phyloP scores from a whole-genome alignment of 2,329 filamentous ascomycete species.

The Furcasterigmium furcatum region DNA sequence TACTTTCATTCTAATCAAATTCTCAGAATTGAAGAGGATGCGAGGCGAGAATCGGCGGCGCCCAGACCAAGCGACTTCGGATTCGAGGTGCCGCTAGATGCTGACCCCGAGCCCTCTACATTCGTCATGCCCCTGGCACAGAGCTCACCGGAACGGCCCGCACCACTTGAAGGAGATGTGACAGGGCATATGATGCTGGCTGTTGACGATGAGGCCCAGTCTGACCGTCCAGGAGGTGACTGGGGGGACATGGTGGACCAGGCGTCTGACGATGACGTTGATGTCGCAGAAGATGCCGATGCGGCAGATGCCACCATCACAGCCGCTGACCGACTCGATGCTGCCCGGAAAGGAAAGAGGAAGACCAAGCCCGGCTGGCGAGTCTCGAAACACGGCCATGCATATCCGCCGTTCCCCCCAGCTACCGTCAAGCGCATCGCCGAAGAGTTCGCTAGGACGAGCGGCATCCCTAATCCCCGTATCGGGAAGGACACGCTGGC shows the following conservation, averaged over 20 bases:
- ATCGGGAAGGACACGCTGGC: conserved; percentile 71
- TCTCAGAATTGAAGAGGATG: conserved; percentile 33
- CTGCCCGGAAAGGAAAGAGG: conserved; percentile 18
- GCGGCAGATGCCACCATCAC: conserved; percentile 2
- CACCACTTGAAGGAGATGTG: conserved; percentile 13
- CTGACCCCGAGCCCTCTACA: conserved; percentile 43
- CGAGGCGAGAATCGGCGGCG: conserved; percentile 29
- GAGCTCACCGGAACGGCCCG: conserved; percentile 11
- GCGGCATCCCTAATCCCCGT: conserved; percentile 62
- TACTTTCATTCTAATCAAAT: conserved; percentile 10
- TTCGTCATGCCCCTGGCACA: conserved; percentile 39
- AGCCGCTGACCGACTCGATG: not conserved
- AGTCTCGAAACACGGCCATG: conserved; percentile 68
- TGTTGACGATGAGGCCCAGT: conserved; percentile 8
- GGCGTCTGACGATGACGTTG: conserved; percentile 4
- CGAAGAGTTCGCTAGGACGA: conserved; percentile 66
- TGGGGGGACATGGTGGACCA: conserved; percentile 2
- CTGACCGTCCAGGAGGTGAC: no score
- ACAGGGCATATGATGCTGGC: conserved; percentile 9
- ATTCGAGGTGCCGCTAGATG: conserved; percentile 43
- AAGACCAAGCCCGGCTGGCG: conserved; percentile 45
- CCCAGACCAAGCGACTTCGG: conserved; percentile 48
- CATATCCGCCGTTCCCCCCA: conserved; percentile 71
- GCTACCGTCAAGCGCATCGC: conserved; percentile 72
- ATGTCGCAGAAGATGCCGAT: conserved; percentile 3